These are phyloP conservation scores for Sugiyamaella sp. DNA, from an alignment of 1,139 yeast genomes.

Conservation along the genomic window DNA sequence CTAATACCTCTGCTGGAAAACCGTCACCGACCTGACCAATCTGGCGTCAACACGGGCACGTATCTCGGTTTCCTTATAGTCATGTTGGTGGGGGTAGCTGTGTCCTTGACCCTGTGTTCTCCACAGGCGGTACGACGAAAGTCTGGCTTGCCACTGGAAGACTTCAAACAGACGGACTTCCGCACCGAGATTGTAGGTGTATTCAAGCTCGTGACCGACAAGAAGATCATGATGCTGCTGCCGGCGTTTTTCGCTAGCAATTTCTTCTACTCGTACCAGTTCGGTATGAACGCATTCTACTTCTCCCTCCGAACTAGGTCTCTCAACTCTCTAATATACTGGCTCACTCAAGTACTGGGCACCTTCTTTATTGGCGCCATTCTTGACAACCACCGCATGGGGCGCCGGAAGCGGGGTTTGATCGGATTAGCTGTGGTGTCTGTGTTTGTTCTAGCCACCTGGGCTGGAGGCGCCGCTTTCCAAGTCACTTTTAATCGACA, in stretches of 20 bases:
- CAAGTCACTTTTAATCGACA: constrained; percentile 26
- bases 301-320: constrained; percentile 31
- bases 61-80: constrained; percentile 30
- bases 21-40: constrained; percentile 21
- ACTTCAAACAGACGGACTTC: constrained; percentile 26
- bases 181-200: constrained; percentile 24
- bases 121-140: constrained; percentile 25
- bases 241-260: constrained; percentile 30
- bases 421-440: constrained; percentile 28
- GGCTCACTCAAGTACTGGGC: constrained; percentile 29
- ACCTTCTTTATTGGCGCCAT: constrained; percentile 24
- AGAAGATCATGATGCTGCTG: constrained; percentile 26
- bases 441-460: constrained; percentile 26
- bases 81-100: constrained; percentile 26
- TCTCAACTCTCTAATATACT: constrained; percentile 27
- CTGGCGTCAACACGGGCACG: constrained; percentile 29
- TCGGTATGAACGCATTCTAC: constrained; percentile 30
- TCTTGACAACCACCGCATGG: constrained; percentile 25
- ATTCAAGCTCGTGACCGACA: constrained; percentile 26
- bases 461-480: constrained; percentile 31
- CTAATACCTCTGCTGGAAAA: constrained; percentile 28
- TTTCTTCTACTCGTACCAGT: constrained; percentile 30
- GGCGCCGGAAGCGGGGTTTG: constrained; percentile 25
- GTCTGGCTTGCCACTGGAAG: constrained; percentile 25
- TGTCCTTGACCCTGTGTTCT: constrained; percentile 22